Base-by-base conservation (phyloP, 164 flowering plant genomes). In the Houttuynia cordata region DNA sequence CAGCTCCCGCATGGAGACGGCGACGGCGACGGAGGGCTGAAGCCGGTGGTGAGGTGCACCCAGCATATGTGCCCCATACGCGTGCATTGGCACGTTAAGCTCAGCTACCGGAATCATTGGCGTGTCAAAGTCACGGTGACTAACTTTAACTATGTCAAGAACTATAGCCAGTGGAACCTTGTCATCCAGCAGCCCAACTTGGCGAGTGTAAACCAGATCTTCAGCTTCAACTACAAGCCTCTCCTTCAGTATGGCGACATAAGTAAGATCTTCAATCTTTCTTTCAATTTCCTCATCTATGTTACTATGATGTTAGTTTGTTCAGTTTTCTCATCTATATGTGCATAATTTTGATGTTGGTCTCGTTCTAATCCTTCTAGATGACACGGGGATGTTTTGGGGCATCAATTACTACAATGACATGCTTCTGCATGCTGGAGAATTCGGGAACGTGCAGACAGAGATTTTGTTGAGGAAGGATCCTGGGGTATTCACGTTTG, bases 21-120 rank as follows among this genome's bases (percentile, higher is more conserved):
- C 14, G 61, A 40, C 7, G 71, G 61, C 14, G 61, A 40, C 7
- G 71, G 61, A 17, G 74, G n/a, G 17, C 40, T 60, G 15, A 56
- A 62, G 45, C 72, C 77, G 0, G 18, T 76, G 3, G 81, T 91
- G 22, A 64, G 56, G 66, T 90, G 97, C 51, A 45, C 92, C 2
- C n/a, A 40, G 12, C 88, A 85, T 61, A 82, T 85, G 95, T 87
- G 97, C 77, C 97, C 97, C 0, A 72, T 87, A 9, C 62, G 70
- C 4, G 80, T 90, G 14, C 97, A 90, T 50, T 90, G 97, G 97
- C 97, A 90, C 66, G 80, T 90, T 34, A 87, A 87, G 68, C 56
- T 53, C 22, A 90, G 83, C 53, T 90, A 87, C 61, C 82, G 8
- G 62, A 68, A 75, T 21, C 81, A 83, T 49, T 90, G 95, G 97